Conservation (phyloP, 2,329 filamentous ascomycete species). For the Aspergillus melleus region DNA sequence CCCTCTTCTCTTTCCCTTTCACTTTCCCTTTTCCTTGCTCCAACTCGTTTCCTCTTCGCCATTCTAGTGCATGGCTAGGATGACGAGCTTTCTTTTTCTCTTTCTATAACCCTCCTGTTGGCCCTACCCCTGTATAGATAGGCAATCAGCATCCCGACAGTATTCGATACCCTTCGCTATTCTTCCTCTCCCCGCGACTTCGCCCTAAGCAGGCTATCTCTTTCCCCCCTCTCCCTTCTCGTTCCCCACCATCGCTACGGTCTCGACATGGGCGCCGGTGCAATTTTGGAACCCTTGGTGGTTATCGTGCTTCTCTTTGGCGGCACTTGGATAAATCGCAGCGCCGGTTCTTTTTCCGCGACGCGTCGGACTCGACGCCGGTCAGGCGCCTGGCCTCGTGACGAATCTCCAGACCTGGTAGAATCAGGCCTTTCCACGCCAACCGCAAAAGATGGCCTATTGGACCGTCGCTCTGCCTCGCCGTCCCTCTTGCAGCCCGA, state of each 20-base stretch:
- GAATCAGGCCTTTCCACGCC: conserved; percentile 44
- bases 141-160: neutral
- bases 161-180: neutral
- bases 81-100: neutral
- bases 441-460: conserved; percentile 35
- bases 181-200: neutral
- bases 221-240: neutral
- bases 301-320: conserved; percentile 61
- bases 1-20: neutral
- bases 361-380: conserved; percentile 19
- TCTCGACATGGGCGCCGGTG: conserved; percentile 55
- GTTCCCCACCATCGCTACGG: neutral
- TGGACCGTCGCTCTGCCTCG: conserved; percentile 33
- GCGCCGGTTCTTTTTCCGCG: conserved; percentile 34
- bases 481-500: conserved; percentile 43
- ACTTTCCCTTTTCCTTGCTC: conserved; percentile 1
- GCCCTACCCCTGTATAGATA: neutral
- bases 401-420: conserved; percentile 37
- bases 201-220: neutral
- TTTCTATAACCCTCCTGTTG: neutral
- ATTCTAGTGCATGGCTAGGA: neutral
- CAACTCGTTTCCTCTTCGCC: neutral
- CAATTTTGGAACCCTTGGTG: conserved; percentile 61
- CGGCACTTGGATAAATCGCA: conserved; percentile 63
- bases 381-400: conserved; percentile 21